A percentile compares a stretch with the other conserved stretches of the same genome.
These are phyloP conservation scores for Puccinia horiana DNA, from an alignment of 1,284 basidiomycete genomes.

Conservation along the genomic window DNA sequence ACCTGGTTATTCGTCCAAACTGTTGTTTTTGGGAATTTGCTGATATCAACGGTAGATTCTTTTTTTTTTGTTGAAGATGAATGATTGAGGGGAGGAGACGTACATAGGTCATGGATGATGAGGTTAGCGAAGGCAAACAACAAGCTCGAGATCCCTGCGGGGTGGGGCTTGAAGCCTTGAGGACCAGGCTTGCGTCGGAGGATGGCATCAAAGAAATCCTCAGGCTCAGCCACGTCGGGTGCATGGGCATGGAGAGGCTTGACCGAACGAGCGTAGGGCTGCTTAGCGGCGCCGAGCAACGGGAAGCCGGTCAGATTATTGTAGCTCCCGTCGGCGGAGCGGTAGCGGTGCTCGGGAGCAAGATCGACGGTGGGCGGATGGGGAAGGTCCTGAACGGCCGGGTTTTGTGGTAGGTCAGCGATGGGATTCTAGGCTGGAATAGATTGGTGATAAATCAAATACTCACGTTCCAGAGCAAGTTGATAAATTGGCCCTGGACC, in stretches of 20 bases:
- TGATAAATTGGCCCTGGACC: conserved; percentile 47
- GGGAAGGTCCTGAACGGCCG: conserved; percentile 21
- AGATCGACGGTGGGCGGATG: conserved; percentile 44
- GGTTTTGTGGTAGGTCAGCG: background rate
- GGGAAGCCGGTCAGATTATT: conserved; percentile 46
- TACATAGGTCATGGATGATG: conserved; percentile 48
- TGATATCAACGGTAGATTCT: background rate
- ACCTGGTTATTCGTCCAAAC: conserved; percentile 42
- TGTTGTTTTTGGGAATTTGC: background rate
- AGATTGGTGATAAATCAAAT: background rate
- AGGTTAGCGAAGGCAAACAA: conserved; percentile 48
- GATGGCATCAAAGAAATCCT: conserved; percentile 47
- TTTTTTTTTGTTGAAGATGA: background rate
- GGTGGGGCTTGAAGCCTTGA: conserved; percentile 40
- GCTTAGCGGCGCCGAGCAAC: conserved; percentile 34
- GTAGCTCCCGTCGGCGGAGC: conserved; percentile 43
- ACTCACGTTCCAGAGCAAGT: conserved; percentile 48
- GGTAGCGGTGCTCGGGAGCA: conserved; percentile 38
- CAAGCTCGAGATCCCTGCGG: conserved; percentile 41
- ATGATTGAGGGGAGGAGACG: background rate
- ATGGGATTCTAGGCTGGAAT: background rate
- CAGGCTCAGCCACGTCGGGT: conserved; percentile 44
- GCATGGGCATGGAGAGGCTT: conserved; percentile 37
- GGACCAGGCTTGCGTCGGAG: conserved; percentile 24
- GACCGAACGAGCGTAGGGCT: conserved; percentile 40